Percentiles rank a stretch among this genome's conserved stretches.
Conservation (phyloP, 352 stramenopile genomes). For the Plasmopara viticola region DNA sequence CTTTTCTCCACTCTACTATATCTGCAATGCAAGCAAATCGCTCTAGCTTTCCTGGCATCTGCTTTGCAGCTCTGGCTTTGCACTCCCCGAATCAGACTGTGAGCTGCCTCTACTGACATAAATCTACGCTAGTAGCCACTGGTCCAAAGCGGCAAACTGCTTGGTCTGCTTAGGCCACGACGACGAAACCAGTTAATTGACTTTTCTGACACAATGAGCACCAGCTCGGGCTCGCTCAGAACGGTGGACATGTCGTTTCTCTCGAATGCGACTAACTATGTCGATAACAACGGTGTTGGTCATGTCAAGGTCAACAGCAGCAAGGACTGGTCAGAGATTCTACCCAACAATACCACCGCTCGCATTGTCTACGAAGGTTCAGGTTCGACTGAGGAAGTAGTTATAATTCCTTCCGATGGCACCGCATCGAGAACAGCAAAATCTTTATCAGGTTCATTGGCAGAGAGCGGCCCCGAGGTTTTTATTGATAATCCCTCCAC, state of each 20-base stretch:
- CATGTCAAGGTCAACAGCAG: slow-evolving; percentile 29
- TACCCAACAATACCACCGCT: slow-evolving; percentile 36
- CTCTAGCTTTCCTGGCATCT: background rate
- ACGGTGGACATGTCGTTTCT: slow-evolving; percentile 29
- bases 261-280: slow-evolving; percentile 23
- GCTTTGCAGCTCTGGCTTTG: background rate
- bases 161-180: background rate
- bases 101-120: background rate
- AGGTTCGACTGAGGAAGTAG: slow-evolving; percentile 26
- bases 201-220: slow-evolving; percentile 1
- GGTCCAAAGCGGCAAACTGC: background rate
- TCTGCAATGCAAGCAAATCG: no score
- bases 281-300: slow-evolving; percentile 22
- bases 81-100: background rate
- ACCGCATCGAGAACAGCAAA: slow-evolving; percentile 6
- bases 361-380: slow-evolving; percentile 37
- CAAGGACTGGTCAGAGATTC: slow-evolving; percentile 29
- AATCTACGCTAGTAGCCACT: background rate
- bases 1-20: no score
- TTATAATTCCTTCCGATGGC: slow-evolving; percentile 26
- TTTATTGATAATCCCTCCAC: slow-evolving; percentile 14
- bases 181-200: slow-evolving; percentile 11
- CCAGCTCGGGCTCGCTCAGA: slow-evolving; percentile 5
- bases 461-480: slow-evolving; percentile 4
- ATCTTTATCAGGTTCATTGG: slow-evolving; percentile 14